phyloP scores from a whole-genome alignment of 1,284 basidiomycete genomes.

The Rhodotorula glutinis region DNA sequence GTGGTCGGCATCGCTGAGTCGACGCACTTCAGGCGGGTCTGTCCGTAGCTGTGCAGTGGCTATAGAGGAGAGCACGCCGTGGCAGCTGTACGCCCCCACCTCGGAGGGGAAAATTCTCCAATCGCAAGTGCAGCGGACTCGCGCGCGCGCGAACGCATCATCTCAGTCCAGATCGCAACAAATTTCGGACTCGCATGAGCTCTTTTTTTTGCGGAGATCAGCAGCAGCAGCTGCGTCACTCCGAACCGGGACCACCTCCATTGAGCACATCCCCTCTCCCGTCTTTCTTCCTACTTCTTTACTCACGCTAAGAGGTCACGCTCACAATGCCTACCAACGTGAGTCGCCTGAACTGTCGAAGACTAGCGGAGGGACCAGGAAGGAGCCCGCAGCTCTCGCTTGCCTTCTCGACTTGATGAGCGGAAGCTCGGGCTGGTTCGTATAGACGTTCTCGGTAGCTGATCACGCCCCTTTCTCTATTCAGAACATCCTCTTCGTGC shows the following conservation, averaged over 20 bases:
- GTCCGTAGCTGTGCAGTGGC: background rate
- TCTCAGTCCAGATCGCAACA: no score
- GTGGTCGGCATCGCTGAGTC: background rate
- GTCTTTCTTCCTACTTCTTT: background rate
- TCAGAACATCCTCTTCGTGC: conserved; percentile 62
- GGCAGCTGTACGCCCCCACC: no score
- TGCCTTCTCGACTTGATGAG: no score
- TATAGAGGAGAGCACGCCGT: no score
- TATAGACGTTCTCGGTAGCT: background rate
- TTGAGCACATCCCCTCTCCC: no score
- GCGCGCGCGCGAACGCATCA: no score
- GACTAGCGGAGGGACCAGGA: no score
- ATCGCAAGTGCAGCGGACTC: no score
- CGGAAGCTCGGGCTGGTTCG: no score
- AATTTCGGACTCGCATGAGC: background rate
- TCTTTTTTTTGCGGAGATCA: background rate
- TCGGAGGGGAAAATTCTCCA: no score
- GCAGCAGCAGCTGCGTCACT: background rate
- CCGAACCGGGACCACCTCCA: background rate
- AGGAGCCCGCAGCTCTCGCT: no score
- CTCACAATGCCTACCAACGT: conserved; percentile 15
- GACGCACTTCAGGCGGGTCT: background rate
- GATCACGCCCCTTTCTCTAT: background rate
- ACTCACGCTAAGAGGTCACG: background rate
- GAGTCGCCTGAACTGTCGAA: background rate